These are phyloP conservation scores for Fusarium brachygibbosum DNA, from an alignment of 2,329 filamentous ascomycete genomes.

Conservation along the genomic window DNA sequence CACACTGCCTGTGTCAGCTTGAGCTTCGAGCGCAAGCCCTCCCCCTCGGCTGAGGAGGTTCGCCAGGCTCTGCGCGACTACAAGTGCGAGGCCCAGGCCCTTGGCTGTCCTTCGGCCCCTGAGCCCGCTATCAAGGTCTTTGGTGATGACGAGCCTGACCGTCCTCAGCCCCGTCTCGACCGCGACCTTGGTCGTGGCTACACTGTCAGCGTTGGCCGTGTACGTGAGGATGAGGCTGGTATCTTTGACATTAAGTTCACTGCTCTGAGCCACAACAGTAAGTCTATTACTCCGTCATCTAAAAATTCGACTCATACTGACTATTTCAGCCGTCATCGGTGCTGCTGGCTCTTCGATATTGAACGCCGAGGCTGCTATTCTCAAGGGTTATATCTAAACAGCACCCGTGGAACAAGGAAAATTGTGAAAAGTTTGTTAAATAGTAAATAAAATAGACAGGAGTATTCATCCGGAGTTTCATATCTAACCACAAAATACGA, in stretches of 20 bases:
- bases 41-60: conserved; percentile 81
- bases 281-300: conserved; percentile 48
- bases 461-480: conserved; percentile 10
- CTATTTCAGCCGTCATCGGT: conserved; percentile 80
- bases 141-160: conserved; percentile 79
- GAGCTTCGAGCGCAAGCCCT: conserved; percentile 80
- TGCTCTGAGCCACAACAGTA: conserved; percentile 84
- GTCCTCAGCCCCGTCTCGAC: conserved; percentile 92
- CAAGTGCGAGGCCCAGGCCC: conserved; percentile 81
- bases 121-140: conserved; percentile 85
- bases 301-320: conserved; percentile 11
- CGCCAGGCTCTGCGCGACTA: conserved; percentile 85
- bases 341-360: conserved; percentile 96
- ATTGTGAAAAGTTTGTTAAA: conserved; percentile 7
- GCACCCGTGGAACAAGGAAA: neutral
- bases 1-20: conserved; percentile 96
- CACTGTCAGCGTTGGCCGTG: conserved; percentile 88
- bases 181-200: conserved; percentile 88
- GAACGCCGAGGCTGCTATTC: conserved; percentile 91
- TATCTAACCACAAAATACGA: neutral
- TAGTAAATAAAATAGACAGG: conserved; percentile 16
- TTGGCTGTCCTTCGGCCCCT: conserved; percentile 91
- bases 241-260: conserved; percentile 97
- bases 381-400: conserved; percentile 83
- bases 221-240: conserved; percentile 86